Evolutionary conservation across 2,329 filamentous ascomycete genomes (phyloP).

Genomic region (Fusarium verrucosum): DNA sequence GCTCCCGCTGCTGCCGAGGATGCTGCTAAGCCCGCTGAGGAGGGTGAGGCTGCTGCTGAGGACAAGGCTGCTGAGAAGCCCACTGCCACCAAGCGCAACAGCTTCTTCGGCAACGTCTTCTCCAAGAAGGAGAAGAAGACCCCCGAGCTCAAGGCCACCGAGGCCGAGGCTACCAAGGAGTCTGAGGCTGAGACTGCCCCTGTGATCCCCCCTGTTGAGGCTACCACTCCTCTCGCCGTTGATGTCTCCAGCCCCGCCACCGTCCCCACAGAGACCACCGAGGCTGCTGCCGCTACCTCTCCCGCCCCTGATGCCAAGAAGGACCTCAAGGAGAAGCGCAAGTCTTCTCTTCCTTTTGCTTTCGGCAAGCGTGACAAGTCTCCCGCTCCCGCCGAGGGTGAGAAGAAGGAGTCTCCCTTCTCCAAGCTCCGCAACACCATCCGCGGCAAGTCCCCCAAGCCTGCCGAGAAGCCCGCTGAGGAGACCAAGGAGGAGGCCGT

Average conservation of each 20-base stretch:
- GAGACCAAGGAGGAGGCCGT: constrained; percentile 48
- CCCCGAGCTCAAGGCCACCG: constrained; percentile 57
- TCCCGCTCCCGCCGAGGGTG: constrained; percentile 67
- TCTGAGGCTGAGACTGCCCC: constrained; percentile 62
- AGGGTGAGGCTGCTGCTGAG: constrained; percentile 49
- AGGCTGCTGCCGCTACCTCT: constrained; percentile 52
- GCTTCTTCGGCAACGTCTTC: constrained; percentile 63
- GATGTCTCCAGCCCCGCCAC: constrained; percentile 61
- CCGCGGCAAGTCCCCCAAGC: constrained; percentile 58
- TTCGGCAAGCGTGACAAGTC: constrained; percentile 80
- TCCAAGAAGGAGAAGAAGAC: constrained; percentile 70
- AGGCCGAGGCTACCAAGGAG: constrained; percentile 55
- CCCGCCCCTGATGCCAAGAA: constrained; percentile 66
- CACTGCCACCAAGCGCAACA: constrained; percentile 60
- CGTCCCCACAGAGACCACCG: constrained; percentile 59
- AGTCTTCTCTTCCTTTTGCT: constrained; percentile 79
- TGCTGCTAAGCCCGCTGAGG: constrained; percentile 47
- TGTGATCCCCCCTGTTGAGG: constrained; percentile 68
- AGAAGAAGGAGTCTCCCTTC: constrained; percentile 65
- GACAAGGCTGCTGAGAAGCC: constrained; percentile 57
- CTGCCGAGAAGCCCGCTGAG: constrained; percentile 50
- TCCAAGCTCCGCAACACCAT: constrained; percentile 69
- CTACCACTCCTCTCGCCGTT: constrained; percentile 64
- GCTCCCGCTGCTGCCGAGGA: constrained; percentile 53
- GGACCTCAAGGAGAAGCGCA: constrained; percentile 81